phyloP scores from a whole-genome alignment of 306 rosid genomes.

The Clitoria ternatea region DNA sequence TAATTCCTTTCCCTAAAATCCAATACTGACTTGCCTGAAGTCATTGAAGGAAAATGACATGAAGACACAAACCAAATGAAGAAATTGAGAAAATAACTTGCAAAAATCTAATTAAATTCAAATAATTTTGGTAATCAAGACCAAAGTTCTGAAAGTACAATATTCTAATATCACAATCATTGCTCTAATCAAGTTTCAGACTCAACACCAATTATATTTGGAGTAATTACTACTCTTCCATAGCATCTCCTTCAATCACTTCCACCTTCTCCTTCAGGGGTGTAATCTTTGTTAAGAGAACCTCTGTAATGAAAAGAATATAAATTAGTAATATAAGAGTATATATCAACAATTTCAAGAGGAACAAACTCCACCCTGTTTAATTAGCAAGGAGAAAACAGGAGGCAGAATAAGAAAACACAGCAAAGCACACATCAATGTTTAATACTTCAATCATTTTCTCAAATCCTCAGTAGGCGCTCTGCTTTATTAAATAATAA shows the following conservation, averaged over 20 bases:
- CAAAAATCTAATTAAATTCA: too few species aligned
- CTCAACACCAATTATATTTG: not conserved
- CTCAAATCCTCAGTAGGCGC: not conserved
- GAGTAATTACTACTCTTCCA: conserved; percentile 60
- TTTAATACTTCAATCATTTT: not conserved
- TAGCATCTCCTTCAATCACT: conserved; percentile 72
- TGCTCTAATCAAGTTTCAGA: conserved; percentile 16
- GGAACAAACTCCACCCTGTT: not conserved
- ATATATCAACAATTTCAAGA: not conserved
- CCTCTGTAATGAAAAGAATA: conserved; percentile 61
- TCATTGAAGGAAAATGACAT: too few species aligned
- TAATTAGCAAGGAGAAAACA: not conserved
- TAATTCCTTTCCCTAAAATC: too few species aligned
- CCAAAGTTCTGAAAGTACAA: conserved; percentile 8
- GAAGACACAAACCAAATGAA: too few species aligned
- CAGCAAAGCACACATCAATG: not conserved
- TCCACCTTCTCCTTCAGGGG: conserved; percentile 64
- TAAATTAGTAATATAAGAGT: conserved; percentile 3
- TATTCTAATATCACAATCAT: conserved; percentile 3
- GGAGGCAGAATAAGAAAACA: not conserved
- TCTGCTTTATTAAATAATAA: not conserved
- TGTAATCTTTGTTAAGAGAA: conserved; percentile 74
- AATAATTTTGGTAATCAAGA: not conserved
- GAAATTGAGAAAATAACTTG: not conserved
- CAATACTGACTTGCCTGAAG: too few species aligned